Percentiles rank a stretch among this genome's conserved stretches.
Conservation (phyloP, 2,329 filamentous ascomycete genomes). For the Sporothrix mexicana region DNA sequence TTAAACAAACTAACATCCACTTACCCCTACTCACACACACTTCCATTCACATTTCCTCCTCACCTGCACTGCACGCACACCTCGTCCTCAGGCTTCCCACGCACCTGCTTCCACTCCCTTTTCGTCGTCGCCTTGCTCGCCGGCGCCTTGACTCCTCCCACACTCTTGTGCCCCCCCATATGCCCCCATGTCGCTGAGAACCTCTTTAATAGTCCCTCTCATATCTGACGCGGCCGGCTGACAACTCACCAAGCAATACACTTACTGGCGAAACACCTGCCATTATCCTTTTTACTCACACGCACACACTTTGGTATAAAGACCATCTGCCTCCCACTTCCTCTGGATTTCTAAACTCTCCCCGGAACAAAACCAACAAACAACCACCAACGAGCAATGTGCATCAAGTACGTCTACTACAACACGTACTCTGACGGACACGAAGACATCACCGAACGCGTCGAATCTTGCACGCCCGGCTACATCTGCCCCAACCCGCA, state of each 20-base stretch:
- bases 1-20: neutral
- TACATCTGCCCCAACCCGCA: constrained; percentile 41
- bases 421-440: constrained; percentile 45
- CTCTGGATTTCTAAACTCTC: neutral
- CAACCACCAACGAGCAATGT: constrained; percentile 41
- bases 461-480: constrained; percentile 43
- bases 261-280: neutral
- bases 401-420: constrained; percentile 45
- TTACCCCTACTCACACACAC: constrained; percentile 3
- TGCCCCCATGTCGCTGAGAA: constrained; percentile 45
- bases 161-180: constrained; percentile 29
- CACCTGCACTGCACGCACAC: too few relatives aligned
- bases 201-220: constrained; percentile 40
- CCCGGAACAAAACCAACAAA: constrained; percentile 7
- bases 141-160: constrained; percentile 15
- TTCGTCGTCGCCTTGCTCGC: neutral
- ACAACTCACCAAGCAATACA: constrained; percentile 35
- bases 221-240: constrained; percentile 48
- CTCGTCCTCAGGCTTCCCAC: neutral
- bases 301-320: neutral
- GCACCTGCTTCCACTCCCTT: neutral
- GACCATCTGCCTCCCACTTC: neutral
- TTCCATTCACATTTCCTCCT: neutral
- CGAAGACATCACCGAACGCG: constrained; percentile 44
- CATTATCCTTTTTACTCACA: neutral